These are phyloP conservation scores for Cryptococcus amylolentus DNA, from an alignment of 1,284 basidiomycete genomes.

Conservation along the genomic window DNA sequence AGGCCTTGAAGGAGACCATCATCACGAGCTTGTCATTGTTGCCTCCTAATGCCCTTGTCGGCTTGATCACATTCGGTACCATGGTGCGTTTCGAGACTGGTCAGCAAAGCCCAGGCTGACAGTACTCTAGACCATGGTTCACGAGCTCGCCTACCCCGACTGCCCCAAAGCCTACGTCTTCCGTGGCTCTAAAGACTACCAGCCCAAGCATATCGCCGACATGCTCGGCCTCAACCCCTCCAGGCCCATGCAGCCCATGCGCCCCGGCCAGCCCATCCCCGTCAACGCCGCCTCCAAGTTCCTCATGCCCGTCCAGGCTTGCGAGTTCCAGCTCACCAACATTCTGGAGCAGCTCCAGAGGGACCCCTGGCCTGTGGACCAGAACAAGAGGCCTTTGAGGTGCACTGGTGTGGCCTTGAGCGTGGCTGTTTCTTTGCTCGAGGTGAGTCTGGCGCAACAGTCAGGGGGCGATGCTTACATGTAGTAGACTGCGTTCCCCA, in stretches of 20 bases:
- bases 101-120: background rate
- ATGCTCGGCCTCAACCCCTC: conserved; percentile 84
- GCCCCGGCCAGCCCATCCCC: conserved; percentile 77
- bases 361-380: conserved; percentile 97
- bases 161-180: conserved; percentile 99
- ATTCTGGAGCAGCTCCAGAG: conserved; percentile 85
- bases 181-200: conserved; percentile 97
- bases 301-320: conserved; percentile 86
- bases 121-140: conserved; percentile 78
- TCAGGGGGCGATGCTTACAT: background rate
- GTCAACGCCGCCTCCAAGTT: conserved; percentile 82
- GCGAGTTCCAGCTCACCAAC: conserved; percentile 93
- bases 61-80: conserved; percentile 92
- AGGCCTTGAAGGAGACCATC: conserved; percentile 86
- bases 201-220: conserved; percentile 94
- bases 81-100: conserved; percentile 62
- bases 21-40: conserved; percentile 90
- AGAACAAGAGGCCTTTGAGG: conserved; percentile 88
- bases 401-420: conserved; percentile 94
- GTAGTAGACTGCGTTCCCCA: conserved; percentile 78
- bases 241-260: conserved; percentile 49
- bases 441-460: conserved; percentile 54
- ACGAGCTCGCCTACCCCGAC: conserved; percentile 94
- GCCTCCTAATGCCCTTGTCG: conserved; percentile 90
- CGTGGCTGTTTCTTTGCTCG: conserved; percentile 91